Evolutionary conservation across 495 filamentous ascomycete species (phyloP).

Genomic region (Podospora didyma): DNA sequence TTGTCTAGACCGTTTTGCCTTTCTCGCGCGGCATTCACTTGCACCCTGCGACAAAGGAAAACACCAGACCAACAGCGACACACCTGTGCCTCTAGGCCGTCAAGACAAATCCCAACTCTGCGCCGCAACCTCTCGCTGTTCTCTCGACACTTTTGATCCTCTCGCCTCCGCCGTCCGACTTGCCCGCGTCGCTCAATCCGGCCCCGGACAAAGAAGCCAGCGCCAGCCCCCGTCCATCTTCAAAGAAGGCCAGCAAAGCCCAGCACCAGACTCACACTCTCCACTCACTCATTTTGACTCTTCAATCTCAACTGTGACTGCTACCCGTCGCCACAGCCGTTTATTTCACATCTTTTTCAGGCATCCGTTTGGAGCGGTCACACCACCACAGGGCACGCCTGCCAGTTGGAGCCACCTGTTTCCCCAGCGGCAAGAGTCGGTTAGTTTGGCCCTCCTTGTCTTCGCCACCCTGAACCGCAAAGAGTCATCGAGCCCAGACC

Average conservation of each 20-base stretch:
- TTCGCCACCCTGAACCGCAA: constrained; percentile 34
- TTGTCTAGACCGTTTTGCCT: constrained; percentile 29
- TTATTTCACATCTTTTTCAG: constrained; percentile 33
- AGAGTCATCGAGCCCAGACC: constrained; percentile 46
- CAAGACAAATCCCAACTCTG: neutral
- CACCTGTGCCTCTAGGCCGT: constrained; percentile 7
- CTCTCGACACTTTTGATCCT: constrained; percentile 4
- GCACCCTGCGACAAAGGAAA: constrained; percentile 39
- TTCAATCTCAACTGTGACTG: constrained; percentile 13
- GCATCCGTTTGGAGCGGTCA: constrained; percentile 29
- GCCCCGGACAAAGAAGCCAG: neutral
- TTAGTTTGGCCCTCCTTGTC: constrained; percentile 13
- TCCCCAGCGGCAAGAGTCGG: constrained; percentile 38
- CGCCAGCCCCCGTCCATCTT: neutral
- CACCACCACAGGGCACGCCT: constrained; percentile 24
- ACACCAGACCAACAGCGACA: constrained; percentile 19
- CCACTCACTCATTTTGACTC: constrained; percentile 15
- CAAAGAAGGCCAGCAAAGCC: constrained; percentile 8
- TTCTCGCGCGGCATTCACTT: constrained; percentile 47
- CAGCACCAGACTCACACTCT: constrained; percentile 4
- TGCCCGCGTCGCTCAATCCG: constrained; percentile 3
- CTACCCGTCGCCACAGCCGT: constrained; percentile 26
- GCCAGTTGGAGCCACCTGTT: constrained; percentile 47
- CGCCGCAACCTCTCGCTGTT: constrained; percentile 1
- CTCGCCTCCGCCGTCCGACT: neutral